phyloP scores from a whole-genome alignment of 768 basidiomycete species.

The Ephemerocybe angulata region DNA sequence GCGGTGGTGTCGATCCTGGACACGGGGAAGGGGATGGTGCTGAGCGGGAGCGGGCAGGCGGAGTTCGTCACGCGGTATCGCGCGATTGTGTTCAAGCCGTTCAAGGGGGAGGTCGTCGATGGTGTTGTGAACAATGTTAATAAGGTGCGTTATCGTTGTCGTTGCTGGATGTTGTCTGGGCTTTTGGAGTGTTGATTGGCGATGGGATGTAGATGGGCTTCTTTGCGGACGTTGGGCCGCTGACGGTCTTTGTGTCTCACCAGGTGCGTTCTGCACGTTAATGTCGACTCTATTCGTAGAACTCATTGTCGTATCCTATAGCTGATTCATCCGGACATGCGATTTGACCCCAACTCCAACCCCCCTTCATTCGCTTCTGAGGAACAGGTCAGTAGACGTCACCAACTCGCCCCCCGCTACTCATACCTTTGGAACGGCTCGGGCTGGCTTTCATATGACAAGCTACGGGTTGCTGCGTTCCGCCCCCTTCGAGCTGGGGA shows the following conservation, averaged over 20 bases:
- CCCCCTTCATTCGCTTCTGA: slow-evolving; percentile 95
- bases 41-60: slow-evolving; percentile 90
- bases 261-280: slow-evolving; percentile 56
- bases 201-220: slow-evolving; percentile 98
- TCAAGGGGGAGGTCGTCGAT: slow-evolving; percentile 98
- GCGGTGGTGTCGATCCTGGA: slow-evolving; percentile 87
- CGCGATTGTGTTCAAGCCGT: slow-evolving; percentile 99
- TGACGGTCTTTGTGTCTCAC: slow-evolving; percentile 92
- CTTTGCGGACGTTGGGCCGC: slow-evolving; percentile 93
- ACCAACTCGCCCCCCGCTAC: not conserved
- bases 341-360: slow-evolving; percentile 93
- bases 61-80: slow-evolving; percentile 93
- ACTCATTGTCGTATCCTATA: slow-evolving; percentile 25
- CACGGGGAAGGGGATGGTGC: slow-evolving; percentile 89
- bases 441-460: too few species aligned
- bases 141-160: slow-evolving; percentile 58
- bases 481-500: too few species aligned
- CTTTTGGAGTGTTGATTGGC: too few species aligned
- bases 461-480: too few species aligned
- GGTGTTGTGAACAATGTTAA: slow-evolving; percentile 94
- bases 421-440: not conserved
- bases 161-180: too few species aligned
- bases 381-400: slow-evolving; percentile 55
- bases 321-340: slow-evolving; percentile 93
- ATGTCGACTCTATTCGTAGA: not conserved